Base-by-base conservation (phyloP, 2,329 filamentous ascomycete species). In the Rhynchosporium agropyri region DNA sequence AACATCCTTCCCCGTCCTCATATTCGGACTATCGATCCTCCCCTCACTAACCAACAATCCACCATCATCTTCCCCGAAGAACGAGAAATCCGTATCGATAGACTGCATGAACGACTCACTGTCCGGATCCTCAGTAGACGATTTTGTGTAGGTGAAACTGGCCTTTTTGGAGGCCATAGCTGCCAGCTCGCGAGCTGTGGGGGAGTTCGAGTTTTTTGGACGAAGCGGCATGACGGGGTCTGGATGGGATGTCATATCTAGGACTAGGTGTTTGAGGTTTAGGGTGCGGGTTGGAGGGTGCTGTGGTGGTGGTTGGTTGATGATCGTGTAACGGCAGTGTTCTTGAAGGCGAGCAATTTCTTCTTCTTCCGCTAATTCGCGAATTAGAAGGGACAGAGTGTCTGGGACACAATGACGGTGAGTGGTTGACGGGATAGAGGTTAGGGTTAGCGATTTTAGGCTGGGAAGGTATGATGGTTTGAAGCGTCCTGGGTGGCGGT, bases 61-160 rank as follows among this genome's bases (percentile, higher is more conserved):
- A 0, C 61, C 62, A 60, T 70, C 66, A 56, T 68, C 63, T 40
- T 70, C 65, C 2, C 64, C 63, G 28, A 70, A 70, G 55, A 70
- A 70, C 0, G 63, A 63, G 57, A 69, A 70, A 58, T 69, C 65
- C 3, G 31, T 55, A 33, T 65, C 62, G 38, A 53, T 62, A 2
- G 46, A 51, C 9, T 64, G 45, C 62, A 67, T 68, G 36, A 69
- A 70, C 1, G 53, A 51, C 36, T 70, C 67, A n/a, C 54, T 60
- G 20, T 68, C 62, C 4, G 62, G 33, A 50, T 69, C 67, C 57
- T 69, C 68, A 0, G 68, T 69, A 1, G 65, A 65, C 15, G 66
- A 68, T 64, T 68, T 70, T 0, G 66, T 67, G 50, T 67, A 65
- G 7, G 31, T 36, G 45, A 43, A 36, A 55, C 57, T 58, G 49